A percentile compares a stretch with the other conserved stretches of the same genome.
phyloP scores from a whole-genome alignment of 805 yeast species.

The Kodamaea laetipori region DNA sequence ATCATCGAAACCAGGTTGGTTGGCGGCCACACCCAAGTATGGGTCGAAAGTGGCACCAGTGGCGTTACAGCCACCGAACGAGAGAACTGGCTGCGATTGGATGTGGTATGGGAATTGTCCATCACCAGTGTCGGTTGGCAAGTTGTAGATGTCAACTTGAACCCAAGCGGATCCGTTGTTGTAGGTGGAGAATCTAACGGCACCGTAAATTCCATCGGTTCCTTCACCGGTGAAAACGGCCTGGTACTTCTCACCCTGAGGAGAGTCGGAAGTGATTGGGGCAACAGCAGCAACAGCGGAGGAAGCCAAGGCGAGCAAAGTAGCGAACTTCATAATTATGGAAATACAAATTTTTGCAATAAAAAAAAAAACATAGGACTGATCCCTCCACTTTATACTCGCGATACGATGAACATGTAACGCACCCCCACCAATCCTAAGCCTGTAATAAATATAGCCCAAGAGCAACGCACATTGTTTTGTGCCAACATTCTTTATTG shows the following conservation, averaged over 20 bases:
- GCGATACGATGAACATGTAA: no score
- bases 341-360: not conserved
- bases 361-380: not conserved
- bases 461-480: no score
- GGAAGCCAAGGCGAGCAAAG: constrained; percentile 12
- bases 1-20: constrained; percentile 16
- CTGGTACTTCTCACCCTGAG: constrained; percentile 26
- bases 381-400: not conserved
- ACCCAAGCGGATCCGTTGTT: constrained; percentile 37
- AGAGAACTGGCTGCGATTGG: constrained; percentile 40
- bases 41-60: constrained; percentile 42
- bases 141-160: constrained; percentile 31
- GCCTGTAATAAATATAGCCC: no score
- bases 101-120: constrained; percentile 47
- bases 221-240: constrained; percentile 29
- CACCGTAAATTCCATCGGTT: constrained; percentile 27
- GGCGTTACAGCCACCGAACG: constrained; percentile 35
- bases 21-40: constrained; percentile 33
- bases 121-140: constrained; percentile 31
- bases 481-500: no score
- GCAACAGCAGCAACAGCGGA: constrained; percentile 23
- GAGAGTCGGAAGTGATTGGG: constrained; percentile 34
- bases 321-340: constrained; percentile 7
- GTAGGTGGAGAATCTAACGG: constrained; percentile 31
- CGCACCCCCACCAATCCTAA: no score